These are phyloP conservation scores for Proliferodiscus dingleyae DNA, from an alignment of 2,329 filamentous ascomycete species.

Conservation along the genomic window DNA sequence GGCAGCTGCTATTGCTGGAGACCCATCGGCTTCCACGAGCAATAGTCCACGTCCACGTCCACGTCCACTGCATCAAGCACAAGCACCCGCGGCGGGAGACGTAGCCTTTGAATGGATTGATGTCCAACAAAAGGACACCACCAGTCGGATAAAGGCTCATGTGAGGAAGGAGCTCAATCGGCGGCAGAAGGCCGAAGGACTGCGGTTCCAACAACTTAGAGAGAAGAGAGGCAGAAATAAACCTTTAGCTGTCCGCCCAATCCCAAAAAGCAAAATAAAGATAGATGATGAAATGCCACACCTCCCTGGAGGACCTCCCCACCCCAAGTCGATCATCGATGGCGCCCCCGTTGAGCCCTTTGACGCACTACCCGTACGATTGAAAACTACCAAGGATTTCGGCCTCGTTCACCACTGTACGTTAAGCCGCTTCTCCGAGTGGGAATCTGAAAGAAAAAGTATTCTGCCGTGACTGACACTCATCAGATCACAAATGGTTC, in stretches of 20 bases:
- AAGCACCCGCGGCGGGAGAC: too few species aligned
- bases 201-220: constrained; percentile 1
- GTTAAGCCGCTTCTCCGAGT: too few species aligned
- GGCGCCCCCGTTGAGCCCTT: too few species aligned
- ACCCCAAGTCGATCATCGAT: neutral
- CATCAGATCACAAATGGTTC: constrained; percentile 4
- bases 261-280: neutral
- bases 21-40: too few species aligned
- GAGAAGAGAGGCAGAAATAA: neutral
- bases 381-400: too few species aligned
- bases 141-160: constrained; percentile 3
- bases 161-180: constrained; percentile 3
- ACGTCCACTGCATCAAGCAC: too few species aligned
- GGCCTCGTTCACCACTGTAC: too few species aligned
- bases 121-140: constrained; percentile 7
- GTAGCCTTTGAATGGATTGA: constrained; percentile 6
- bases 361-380: too few species aligned
- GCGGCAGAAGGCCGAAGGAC: constrained; percentile 3
- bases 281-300: neutral
- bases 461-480: neutral
- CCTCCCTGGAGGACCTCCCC: too few species aligned
- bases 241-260: neutral
- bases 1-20: too few species aligned
- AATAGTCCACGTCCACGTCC: too few species aligned
- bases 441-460: too few species aligned